Conservation (phyloP, 371 early-diverging fungal genomes). For the Mucor racemosus region DNA sequence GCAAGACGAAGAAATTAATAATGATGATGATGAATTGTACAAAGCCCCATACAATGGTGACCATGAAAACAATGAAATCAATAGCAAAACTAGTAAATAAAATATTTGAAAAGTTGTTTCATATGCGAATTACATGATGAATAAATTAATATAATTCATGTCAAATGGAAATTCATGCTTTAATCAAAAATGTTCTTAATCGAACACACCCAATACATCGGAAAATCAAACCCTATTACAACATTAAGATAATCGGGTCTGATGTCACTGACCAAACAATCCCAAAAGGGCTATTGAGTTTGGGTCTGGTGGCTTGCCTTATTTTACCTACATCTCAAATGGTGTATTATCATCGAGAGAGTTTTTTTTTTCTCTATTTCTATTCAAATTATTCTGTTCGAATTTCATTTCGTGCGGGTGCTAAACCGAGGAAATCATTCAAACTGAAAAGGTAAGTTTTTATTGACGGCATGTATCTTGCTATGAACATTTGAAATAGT, state of each 20-base stretch:
- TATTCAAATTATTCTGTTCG: constrained; percentile 5
- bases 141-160: background rate
- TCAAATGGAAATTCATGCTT: background rate
- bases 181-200: background rate
- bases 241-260: background rate
- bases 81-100: too few species aligned
- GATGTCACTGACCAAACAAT: background rate
- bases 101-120: too few species aligned
- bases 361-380: constrained; percentile 13
- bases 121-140: background rate
- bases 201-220: too few species aligned
- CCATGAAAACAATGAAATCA: too few species aligned
- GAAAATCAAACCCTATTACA: background rate
- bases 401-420: background rate
- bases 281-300: constrained; percentile 1
- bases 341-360: background rate
- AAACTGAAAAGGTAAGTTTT: constrained; percentile 22
- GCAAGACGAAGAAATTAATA: background rate
- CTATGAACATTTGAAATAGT: background rate
- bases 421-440: constrained; percentile 3
- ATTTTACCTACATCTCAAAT: background rate
- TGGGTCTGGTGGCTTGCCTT: constrained; percentile 10
- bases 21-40: background rate
- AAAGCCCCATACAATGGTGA: background rate
- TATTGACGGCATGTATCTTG: background rate